Percentiles rank a stretch among this genome's conserved stretches.
These are phyloP conservation scores for Cudoniella acicularis DNA, from an alignment of 495 filamentous ascomycete genomes.

Conservation along the genomic window DNA sequence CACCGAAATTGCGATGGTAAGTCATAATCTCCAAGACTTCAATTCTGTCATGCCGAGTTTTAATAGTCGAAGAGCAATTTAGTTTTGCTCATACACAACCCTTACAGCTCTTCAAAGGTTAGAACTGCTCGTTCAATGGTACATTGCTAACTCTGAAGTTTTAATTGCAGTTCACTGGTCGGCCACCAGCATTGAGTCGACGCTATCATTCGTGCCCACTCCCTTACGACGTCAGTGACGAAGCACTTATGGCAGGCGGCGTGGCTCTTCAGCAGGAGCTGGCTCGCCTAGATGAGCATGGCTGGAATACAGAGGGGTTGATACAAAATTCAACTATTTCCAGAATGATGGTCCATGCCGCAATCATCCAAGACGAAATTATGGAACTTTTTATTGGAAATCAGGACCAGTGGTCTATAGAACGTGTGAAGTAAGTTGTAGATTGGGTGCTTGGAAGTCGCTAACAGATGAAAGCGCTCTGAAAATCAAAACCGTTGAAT, in stretches of 20 bases:
- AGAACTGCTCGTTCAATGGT: too few relatives aligned
- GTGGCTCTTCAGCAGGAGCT: constrained; percentile 1
- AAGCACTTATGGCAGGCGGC: constrained; percentile 1
- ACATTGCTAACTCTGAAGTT: too few relatives aligned
- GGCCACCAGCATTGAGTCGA: constrained; percentile 15
- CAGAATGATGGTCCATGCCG: not conserved
- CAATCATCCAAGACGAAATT: constrained; percentile 12
- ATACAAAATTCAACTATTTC: constrained; percentile 4
- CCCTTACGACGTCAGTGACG: constrained; percentile 15
- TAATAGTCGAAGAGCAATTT: too few relatives aligned
- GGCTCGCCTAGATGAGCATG: constrained; percentile 8
- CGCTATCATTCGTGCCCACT: constrained; percentile 31
- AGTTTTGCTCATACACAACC: too few relatives aligned
- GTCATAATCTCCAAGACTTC: too few relatives aligned
- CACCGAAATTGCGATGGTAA: constrained; percentile 9
- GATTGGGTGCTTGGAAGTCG: not conserved
- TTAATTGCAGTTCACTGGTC: constrained; percentile 16
- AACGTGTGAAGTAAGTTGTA: constrained; percentile 41
- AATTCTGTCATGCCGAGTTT: too few relatives aligned
- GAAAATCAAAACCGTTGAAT: not conserved
- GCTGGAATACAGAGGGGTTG: constrained; percentile 10
- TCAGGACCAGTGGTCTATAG: constrained; percentile 39
- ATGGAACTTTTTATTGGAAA: constrained; percentile 38
- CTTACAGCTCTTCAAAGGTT: too few relatives aligned
- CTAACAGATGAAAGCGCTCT: not conserved